These are phyloP conservation scores for Podospora bellae-mahoneyi DNA, from an alignment of 495 filamentous ascomycete species.

Conservation along the genomic window DNA sequence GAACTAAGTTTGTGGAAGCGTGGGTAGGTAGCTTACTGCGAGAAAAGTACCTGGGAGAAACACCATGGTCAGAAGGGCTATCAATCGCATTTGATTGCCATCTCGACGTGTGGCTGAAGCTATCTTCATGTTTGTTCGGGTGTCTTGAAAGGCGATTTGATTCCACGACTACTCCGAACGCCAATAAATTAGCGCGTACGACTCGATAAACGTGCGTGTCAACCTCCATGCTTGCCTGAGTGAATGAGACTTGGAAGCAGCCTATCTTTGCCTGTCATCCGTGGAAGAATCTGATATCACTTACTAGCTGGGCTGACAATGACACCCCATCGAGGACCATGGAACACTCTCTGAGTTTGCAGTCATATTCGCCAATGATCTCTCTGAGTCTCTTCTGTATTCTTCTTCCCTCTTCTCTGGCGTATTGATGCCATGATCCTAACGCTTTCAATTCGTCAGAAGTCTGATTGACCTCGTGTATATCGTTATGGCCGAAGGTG, in stretches of 20 bases:
- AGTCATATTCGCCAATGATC: slow-evolving; percentile 34
- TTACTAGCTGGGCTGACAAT: slow-evolving; percentile 39
- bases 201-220: no score
- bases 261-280: background rate
- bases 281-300: background rate
- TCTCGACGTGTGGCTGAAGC: slow-evolving; percentile 25
- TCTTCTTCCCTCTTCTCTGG: slow-evolving; percentile 2
- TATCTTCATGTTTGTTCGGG: slow-evolving; percentile 30
- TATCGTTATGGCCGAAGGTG: background rate
- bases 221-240: no score
- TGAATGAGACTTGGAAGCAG: background rate
- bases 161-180: slow-evolving; percentile 9
- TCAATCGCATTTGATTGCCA: slow-evolving; percentile 31
- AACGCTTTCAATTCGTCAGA: no score
- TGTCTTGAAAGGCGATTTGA: slow-evolving; percentile 19
- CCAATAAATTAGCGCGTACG: slow-evolving; percentile 6
- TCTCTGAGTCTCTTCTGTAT: slow-evolving; percentile 13
- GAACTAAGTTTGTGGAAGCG: no score
- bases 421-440: background rate
- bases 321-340: slow-evolving; percentile 40
- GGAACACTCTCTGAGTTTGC: slow-evolving; percentile 38
- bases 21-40: slow-evolving; percentile 10
- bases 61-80: slow-evolving; percentile 24
- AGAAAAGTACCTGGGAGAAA: slow-evolving; percentile 23
- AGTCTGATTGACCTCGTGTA: background rate